A percentile compares a stretch with the other conserved stretches of the same genome.
Conservation (phyloP, 257 asterid species). For the Nicotiana obtusifolia region DNA sequence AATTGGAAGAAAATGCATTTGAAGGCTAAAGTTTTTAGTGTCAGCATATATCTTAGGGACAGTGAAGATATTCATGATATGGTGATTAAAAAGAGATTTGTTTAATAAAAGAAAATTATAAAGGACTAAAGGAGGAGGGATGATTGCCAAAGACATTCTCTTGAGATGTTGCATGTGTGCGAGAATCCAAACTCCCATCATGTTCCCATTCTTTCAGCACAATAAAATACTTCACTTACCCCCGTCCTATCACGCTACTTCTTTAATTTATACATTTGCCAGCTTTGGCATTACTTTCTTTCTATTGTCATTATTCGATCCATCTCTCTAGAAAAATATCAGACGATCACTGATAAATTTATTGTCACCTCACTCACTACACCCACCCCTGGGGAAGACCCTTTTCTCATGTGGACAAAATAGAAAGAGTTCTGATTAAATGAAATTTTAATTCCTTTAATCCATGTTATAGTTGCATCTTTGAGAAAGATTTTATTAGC, state of each 20-base stretch:
- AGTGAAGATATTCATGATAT: background rate
- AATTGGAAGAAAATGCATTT: background rate
- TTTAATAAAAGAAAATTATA: background rate
- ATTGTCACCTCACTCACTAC: background rate
- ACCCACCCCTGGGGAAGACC: background rate
- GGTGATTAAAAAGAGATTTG: background rate
- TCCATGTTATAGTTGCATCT: too few species aligned
- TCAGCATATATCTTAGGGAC: background rate
- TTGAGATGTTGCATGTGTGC: slow-evolving; percentile 37
- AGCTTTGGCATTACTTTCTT: background rate
- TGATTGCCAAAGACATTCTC: slow-evolving; percentile 32
- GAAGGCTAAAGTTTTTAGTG: background rate
- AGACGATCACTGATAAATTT: background rate
- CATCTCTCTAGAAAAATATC: background rate
- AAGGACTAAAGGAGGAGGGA: slow-evolving; percentile 10
- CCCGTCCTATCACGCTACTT: background rate
- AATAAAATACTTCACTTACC: slow-evolving; percentile 20
- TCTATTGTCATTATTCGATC: background rate
- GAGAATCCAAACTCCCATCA: slow-evolving; percentile 42
- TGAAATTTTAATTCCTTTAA: too few species aligned
- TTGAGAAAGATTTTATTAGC: too few species aligned
- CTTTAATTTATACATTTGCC: background rate
- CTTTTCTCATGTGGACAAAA: background rate
- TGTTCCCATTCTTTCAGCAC: slow-evolving; percentile 41
- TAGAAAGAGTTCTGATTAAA: too few species aligned